These are phyloP conservation scores for Metschnikowia colocasiae DNA, from an alignment of 805 yeast genomes.

Conservation along the genomic window DNA sequence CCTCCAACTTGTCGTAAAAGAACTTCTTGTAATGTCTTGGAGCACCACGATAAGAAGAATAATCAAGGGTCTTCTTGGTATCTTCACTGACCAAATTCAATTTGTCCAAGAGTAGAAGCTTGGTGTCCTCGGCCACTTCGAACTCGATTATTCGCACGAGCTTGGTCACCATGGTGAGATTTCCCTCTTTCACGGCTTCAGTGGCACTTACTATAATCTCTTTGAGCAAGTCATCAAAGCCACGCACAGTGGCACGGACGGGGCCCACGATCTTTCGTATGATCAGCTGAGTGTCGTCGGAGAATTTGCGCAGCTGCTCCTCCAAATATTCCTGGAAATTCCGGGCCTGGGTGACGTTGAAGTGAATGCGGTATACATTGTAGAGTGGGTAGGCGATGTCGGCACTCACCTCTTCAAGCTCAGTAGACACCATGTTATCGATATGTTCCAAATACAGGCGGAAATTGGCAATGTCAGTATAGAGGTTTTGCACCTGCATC, in stretches of 20 bases:
- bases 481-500: slow-evolving; percentile 62
- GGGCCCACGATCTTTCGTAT: slow-evolving; percentile 55
- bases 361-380: slow-evolving; percentile 65
- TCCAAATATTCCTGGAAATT: slow-evolving; percentile 76
- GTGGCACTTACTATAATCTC: slow-evolving; percentile 66
- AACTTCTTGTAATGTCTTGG: slow-evolving; percentile 60
- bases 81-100: slow-evolving; percentile 23
- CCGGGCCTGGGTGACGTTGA: slow-evolving; percentile 61
- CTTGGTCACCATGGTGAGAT: slow-evolving; percentile 63
- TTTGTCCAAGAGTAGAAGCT: slow-evolving; percentile 33
- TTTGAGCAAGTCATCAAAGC: slow-evolving; percentile 61
- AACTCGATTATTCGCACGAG: slow-evolving; percentile 72
- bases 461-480: slow-evolving; percentile 58
- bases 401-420: slow-evolving; percentile 29
- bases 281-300: slow-evolving; percentile 67
- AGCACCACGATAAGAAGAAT: slow-evolving; percentile 28
- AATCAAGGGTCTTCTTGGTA: slow-evolving; percentile 22
- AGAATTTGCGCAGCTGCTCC: slow-evolving; percentile 42
- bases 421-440: slow-evolving; percentile 48
- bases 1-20: slow-evolving; percentile 56
- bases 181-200: slow-evolving; percentile 69
- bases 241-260: slow-evolving; percentile 41
- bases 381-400: slow-evolving; percentile 45
- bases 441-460: slow-evolving; percentile 48
- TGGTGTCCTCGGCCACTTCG: slow-evolving; percentile 77